Evolutionary conservation across 768 basidiomycete genomes (phyloP).

Genomic region (Pisolithus sp.): DNA sequence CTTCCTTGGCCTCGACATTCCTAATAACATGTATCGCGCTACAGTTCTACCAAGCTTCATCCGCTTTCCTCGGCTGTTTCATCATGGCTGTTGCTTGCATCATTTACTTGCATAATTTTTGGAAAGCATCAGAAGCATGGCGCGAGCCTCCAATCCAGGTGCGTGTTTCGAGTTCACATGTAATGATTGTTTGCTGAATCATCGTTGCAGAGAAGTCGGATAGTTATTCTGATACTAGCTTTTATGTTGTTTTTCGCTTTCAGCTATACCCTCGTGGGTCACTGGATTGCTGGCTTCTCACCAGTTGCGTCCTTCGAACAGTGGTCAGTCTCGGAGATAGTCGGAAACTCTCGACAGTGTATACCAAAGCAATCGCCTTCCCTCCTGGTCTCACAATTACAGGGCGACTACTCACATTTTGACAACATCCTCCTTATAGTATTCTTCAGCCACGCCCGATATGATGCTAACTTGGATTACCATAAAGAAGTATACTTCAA

Average conservation of each 20-base stretch:
- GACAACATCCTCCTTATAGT: slow-evolving; percentile 39
- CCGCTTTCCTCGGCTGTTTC: slow-evolving; percentile 15
- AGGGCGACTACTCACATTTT: slow-evolving; percentile 31
- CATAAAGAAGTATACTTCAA: slow-evolving; percentile 40
- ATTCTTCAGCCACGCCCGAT: slow-evolving; percentile 46
- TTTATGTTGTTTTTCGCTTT: neutral
- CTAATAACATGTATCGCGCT: slow-evolving; percentile 12
- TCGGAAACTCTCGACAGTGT: neutral
- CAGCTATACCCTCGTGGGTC: neutral
- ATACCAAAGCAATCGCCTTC: slow-evolving; percentile 18
- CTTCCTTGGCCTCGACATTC: slow-evolving; percentile 16
- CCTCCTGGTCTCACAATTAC: slow-evolving; percentile 8
- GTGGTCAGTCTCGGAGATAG: neutral
- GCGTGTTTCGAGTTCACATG: neutral
- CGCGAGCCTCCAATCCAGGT: slow-evolving; percentile 11
- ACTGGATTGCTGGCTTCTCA: neutral
- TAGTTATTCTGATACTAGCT: neutral
- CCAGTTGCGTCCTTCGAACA: neutral
- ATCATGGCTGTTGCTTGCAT: slow-evolving; percentile 16
- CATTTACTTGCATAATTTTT: slow-evolving; percentile 3
- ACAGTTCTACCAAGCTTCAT: slow-evolving; percentile 2
- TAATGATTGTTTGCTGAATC: neutral
- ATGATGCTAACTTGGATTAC: slow-evolving; percentile 40
- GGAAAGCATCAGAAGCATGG: neutral
- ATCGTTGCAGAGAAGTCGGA: slow-evolving; percentile 1